These are phyloP conservation scores for Marsdenia floribunda DNA, from an alignment of 257 asterid species.

Conservation along the genomic window DNA sequence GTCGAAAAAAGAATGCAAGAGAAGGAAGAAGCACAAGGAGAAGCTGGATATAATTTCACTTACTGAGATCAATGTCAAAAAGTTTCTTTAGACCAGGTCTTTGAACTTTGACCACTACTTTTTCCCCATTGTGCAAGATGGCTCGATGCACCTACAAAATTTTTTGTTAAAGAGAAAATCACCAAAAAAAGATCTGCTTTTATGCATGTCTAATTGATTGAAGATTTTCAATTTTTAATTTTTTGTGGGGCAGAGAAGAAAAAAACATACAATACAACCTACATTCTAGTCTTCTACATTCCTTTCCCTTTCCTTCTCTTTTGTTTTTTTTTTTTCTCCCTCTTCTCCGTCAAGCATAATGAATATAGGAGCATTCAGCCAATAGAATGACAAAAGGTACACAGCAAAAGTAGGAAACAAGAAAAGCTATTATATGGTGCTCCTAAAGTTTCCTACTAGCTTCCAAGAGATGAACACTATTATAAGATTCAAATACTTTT, in stretches of 20 bases:
- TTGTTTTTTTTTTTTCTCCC: too few species aligned
- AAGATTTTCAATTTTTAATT: not conserved
- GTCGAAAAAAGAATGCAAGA: not conserved
- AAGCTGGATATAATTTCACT: constrained; percentile 16
- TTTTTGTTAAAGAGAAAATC: constrained; percentile 24
- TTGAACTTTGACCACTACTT: constrained; percentile 87
- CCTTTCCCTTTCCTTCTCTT: too few species aligned
- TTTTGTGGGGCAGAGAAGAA: not conserved
- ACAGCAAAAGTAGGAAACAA: not conserved
- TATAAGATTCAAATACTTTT: not conserved
- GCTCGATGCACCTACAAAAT: constrained; percentile 84
- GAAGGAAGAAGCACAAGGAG: not conserved
- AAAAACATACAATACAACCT: not conserved
- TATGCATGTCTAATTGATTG: not conserved
- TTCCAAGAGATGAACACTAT: too few species aligned
- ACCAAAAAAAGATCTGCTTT: constrained; percentile 13
- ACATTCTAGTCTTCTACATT: not conserved
- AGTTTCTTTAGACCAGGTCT: constrained; percentile 91
- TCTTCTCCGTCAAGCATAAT: not conserved
- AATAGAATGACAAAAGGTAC: not conserved
- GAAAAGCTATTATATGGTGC: not conserved
- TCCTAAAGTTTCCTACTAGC: not conserved
- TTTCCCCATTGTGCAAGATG: constrained; percentile 82
- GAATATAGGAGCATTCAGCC: not conserved
- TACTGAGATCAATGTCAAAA: constrained; percentile 89